Evolutionary conservation across 495 filamentous ascomycete genomes (phyloP).

Genomic region (Astrothelium subdiscretum): DNA sequence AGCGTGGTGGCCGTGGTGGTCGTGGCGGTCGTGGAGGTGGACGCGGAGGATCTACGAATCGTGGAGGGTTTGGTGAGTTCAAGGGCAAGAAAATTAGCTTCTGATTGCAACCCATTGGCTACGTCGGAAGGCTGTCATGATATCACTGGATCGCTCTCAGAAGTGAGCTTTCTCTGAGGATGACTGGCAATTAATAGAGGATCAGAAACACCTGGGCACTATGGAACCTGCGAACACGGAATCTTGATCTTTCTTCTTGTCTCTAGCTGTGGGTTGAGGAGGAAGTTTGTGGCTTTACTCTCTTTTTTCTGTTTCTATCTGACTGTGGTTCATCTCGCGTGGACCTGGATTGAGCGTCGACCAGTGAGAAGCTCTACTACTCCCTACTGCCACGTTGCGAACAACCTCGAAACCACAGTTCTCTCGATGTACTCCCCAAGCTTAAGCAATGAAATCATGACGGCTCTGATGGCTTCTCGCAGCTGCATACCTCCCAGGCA

Average conservation of each 20-base stretch:
- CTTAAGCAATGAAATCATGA: not conserved
- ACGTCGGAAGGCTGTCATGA: not conserved
- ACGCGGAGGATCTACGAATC: slow-evolving; percentile 42
- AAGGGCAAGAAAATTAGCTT: slow-evolving; percentile 89
- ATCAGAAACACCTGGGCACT: not conserved
- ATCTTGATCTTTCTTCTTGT: not conserved
- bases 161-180: not conserved
- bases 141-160: too few relatives aligned
- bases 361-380: not conserved
- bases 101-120: slow-evolving; percentile 31
- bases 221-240: not conserved
- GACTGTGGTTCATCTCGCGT: not conserved
- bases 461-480: not conserved
- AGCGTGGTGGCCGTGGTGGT: slow-evolving; percentile 33
- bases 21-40: slow-evolving; percentile 27
- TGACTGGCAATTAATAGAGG: not conserved
- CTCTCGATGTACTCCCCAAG: not conserved
- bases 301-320: not conserved
- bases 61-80: slow-evolving; percentile 72
- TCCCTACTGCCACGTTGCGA: not conserved
- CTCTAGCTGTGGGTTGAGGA: not conserved
- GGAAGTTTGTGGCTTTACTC: not conserved
- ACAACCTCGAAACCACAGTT: not conserved
- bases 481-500: not conserved
- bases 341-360: not conserved